phyloP scores from a whole-genome alignment of 768 basidiomycete genomes.

The Infundibulicybe gibba region DNA sequence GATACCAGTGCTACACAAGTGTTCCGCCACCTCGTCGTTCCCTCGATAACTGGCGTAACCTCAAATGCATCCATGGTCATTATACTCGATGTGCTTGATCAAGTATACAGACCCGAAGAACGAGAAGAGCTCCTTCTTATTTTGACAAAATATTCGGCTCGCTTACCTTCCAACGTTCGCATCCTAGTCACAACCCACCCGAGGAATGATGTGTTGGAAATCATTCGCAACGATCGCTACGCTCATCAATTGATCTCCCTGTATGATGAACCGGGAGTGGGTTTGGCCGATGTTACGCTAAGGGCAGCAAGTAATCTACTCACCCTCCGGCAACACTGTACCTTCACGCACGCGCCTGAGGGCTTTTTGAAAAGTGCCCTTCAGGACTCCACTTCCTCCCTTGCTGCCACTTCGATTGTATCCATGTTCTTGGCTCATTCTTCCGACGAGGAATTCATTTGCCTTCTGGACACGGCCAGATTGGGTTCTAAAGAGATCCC shows the following conservation, averaged over 20 bases:
- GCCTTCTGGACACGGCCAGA: no score
- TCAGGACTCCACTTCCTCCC: no score
- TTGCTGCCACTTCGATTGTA: no score
- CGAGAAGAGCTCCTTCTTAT: constrained; percentile 4
- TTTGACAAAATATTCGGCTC: background rate
- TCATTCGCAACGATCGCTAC: no score
- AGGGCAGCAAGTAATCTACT: background rate
- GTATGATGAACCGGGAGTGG: background rate
- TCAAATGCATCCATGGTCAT: constrained; percentile 26
- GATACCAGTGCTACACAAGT: constrained; percentile 11
- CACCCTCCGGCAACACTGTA: no score
- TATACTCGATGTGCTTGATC: constrained; percentile 28
- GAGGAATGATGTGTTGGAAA: constrained; percentile 19
- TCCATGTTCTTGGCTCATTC: no score
- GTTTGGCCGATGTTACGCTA: background rate
- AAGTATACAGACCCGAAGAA: constrained; percentile 17
- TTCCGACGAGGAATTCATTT: no score
- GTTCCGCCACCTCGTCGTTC: constrained; percentile 22
- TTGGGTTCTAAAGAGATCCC: background rate
- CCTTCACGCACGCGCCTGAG: no score
- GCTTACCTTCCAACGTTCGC: constrained; percentile 18
- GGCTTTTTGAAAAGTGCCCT: no score
- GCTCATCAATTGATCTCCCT: background rate
- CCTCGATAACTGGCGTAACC: constrained; percentile 16
- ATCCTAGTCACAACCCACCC: constrained; percentile 25